Evolutionary conservation across 1,284 basidiomycete species (phyloP).

Genomic region (Pyrrhoderma noxium): DNA sequence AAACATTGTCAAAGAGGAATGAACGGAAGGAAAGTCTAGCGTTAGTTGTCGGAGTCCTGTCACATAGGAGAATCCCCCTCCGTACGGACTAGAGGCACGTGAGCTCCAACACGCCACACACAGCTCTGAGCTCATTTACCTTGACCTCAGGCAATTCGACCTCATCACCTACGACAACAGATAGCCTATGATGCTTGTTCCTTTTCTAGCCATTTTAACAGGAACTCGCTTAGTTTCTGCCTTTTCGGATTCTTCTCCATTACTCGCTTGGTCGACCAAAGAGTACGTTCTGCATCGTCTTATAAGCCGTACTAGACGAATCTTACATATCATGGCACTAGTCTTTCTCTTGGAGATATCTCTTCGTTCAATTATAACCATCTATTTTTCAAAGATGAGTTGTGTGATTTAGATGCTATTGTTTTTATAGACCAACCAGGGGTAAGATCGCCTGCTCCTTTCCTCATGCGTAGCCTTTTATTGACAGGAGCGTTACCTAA

Average conservation of each 20-base stretch:
- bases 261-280: conserved; percentile 65
- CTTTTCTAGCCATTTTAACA: conserved; percentile 18
- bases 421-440: conserved; percentile 62
- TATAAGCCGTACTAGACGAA: background rate
- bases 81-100: too few relatives aligned
- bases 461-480: background rate
- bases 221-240: conserved; percentile 36
- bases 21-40: too few relatives aligned
- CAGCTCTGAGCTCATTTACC: too few relatives aligned
- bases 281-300: conserved; percentile 24
- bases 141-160: too few relatives aligned
- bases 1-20: conserved; percentile 34
- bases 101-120: too few relatives aligned
- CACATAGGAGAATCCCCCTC: too few relatives aligned
- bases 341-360: background rate
- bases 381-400: conserved; percentile 32
- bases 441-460: conserved; percentile 33
- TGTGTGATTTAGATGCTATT: conserved; percentile 58
- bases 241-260: conserved; percentile 51
- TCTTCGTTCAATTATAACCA: background rate
- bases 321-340: background rate
- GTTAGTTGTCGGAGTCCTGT: too few relatives aligned
- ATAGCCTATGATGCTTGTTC: too few relatives aligned
- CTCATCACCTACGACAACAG: too few relatives aligned
- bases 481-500: conserved; percentile 1